These are phyloP conservation scores for Stephanodiscus triporus DNA, from an alignment of 108 stramenopile genomes.

Conservation along the genomic window DNA sequence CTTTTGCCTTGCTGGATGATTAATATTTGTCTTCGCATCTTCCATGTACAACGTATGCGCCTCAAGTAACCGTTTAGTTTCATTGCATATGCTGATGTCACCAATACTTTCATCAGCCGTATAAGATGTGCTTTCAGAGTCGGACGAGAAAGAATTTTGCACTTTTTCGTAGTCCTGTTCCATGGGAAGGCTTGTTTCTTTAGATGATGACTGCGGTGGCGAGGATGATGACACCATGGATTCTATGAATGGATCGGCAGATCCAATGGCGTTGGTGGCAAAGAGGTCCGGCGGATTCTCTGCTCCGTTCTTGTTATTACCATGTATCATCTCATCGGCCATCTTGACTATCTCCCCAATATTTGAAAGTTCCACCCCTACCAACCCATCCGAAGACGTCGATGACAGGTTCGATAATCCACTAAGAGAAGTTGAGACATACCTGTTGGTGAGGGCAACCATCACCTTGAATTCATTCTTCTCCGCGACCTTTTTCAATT, in stretches of 20 bases:
- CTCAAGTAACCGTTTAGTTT: slow-evolving; percentile 9
- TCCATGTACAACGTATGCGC: slow-evolving; percentile 2
- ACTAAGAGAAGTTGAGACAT: neutral
- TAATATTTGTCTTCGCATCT: slow-evolving; percentile 9
- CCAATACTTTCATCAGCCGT: neutral
- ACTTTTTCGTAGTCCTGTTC: neutral
- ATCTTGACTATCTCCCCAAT: neutral
- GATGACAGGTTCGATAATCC: neutral
- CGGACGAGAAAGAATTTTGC: neutral
- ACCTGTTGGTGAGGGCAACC: neutral
- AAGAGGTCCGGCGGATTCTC: neutral
- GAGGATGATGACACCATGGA: neutral
- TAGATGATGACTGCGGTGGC: neutral
- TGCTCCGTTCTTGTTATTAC: neutral
- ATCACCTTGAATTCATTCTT: slow-evolving; percentile 16
- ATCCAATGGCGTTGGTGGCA: neutral
- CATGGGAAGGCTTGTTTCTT: neutral
- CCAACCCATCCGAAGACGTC: neutral
- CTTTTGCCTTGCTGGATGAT: slow-evolving; percentile 13
- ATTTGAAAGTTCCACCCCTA: neutral
- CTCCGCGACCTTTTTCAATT: slow-evolving; percentile 10
- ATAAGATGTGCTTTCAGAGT: neutral
- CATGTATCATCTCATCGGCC: neutral
- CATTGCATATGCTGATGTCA: slow-evolving; percentile 3
- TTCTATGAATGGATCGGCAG: neutral